phyloP scores from a whole-genome alignment of 169 alveolate genomes.

The Plasmodium blacklocki region DNA sequence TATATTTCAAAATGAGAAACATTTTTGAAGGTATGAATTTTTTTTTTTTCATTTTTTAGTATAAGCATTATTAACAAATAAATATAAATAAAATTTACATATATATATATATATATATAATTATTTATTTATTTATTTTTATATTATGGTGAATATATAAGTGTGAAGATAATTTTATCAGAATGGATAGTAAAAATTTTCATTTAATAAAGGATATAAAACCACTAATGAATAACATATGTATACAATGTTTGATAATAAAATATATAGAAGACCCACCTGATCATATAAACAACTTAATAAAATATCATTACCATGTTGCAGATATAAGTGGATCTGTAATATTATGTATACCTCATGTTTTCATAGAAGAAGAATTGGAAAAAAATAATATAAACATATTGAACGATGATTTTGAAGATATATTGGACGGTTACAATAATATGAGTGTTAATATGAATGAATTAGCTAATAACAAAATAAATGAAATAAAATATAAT shows the following conservation, averaged over 20 bases:
- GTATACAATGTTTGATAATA: slow-evolving; percentile 81
- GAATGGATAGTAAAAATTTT: slow-evolving; percentile 39
- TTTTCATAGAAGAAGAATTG: slow-evolving; percentile 78
- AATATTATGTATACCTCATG: slow-evolving; percentile 83
- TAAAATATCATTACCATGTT: slow-evolving; percentile 80
- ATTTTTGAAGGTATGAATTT: too few species aligned
- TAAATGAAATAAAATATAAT: slow-evolving; percentile 59
- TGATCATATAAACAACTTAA: slow-evolving; percentile 80
- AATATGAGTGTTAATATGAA: slow-evolving; percentile 52
- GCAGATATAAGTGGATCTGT: slow-evolving; percentile 83
- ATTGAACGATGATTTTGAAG: slow-evolving; percentile 47
- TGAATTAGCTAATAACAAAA: slow-evolving; percentile 47
- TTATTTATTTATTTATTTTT: neutral
- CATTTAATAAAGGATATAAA: slow-evolving; percentile 74
- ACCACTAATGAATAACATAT: slow-evolving; percentile 79
- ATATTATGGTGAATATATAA: neutral
- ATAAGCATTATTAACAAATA: neutral
- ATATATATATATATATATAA: neutral
- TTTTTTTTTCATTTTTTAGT: too few species aligned
- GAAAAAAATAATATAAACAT: slow-evolving; percentile 36
- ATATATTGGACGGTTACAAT: slow-evolving; percentile 75
- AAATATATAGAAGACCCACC: slow-evolving; percentile 86
- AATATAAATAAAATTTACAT: neutral
- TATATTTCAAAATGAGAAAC: too few species aligned
- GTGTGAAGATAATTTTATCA: neutral